Conservation (phyloP, 768 basidiomycete genomes). For the Holtermanniella nyarrowii region DNA sequence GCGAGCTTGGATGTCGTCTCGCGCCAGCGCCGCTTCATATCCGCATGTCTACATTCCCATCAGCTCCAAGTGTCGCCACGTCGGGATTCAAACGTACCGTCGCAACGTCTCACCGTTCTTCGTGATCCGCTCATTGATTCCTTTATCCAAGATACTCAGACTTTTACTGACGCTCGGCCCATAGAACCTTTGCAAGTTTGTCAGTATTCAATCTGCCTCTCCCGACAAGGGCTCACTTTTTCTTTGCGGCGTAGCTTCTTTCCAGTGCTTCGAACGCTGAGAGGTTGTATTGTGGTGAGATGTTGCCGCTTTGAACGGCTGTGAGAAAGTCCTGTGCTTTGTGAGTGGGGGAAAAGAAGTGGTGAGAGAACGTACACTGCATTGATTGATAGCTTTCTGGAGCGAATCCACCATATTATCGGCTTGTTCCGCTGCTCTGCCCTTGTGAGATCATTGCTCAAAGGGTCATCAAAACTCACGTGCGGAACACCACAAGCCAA, state of each 20-base stretch:
- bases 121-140: slow-evolving; percentile 81
- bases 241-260: slow-evolving; percentile 62
- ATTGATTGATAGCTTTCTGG: slow-evolving; percentile 83
- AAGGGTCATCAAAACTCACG: slow-evolving; percentile 33
- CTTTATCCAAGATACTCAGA: slow-evolving; percentile 85
- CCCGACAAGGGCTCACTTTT: slow-evolving; percentile 53
- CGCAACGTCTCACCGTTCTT: slow-evolving; percentile 93
- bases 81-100: slow-evolving; percentile 37
- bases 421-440: slow-evolving; percentile 71
- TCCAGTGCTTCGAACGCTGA: slow-evolving; percentile 9
- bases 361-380: slow-evolving; percentile 53
- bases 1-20: slow-evolving; percentile 67
- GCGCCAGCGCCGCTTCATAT: slow-evolving; percentile 77
- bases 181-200: slow-evolving; percentile 59
- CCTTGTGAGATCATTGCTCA: background rate
- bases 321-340: slow-evolving; percentile 18
- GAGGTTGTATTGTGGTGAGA: slow-evolving; percentile 6
- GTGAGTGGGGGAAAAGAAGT: background rate
- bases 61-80: background rate
- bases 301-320: slow-evolving; percentile 10
- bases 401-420: slow-evolving; percentile 95
- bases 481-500: slow-evolving; percentile 89
- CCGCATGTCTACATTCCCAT: slow-evolving; percentile 50
- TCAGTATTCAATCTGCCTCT: background rate
- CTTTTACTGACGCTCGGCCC: slow-evolving; percentile 89